A percentile compares a stretch with the other conserved stretches of the same genome.
phyloP scores from a whole-genome alignment of 129 eudicot species.

The Tanacetum coccineum region DNA sequence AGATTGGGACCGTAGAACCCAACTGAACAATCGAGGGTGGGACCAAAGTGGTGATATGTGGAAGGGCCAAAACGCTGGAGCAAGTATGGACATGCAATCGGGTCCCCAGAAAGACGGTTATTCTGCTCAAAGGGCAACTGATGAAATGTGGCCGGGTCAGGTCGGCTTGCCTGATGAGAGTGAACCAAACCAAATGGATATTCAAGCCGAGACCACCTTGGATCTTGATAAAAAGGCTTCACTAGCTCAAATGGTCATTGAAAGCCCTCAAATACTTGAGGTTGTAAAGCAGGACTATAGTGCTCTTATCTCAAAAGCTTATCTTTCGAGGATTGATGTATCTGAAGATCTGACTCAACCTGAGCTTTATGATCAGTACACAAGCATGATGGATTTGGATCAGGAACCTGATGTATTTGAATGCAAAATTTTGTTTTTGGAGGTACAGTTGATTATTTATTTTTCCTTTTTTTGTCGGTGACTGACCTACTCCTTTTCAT shows the following conservation, averaged over 20 bases:
- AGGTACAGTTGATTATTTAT: too few relatives aligned
- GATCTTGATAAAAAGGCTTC: slow-evolving; percentile 29
- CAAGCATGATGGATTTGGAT: too few relatives aligned
- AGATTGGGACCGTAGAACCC: slow-evolving; percentile 65
- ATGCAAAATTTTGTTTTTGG: too few relatives aligned
- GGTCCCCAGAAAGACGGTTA: slow-evolving; percentile 44
- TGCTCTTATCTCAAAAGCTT: slow-evolving; percentile 35
- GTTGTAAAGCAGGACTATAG: slow-evolving; percentile 38
- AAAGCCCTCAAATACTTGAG: slow-evolving; percentile 28
- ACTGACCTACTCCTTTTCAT: too few relatives aligned
- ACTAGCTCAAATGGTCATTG: slow-evolving; percentile 32
- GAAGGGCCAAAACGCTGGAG: slow-evolving; percentile 53
- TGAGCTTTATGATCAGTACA: too few relatives aligned
- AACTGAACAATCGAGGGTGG: slow-evolving; percentile 53
- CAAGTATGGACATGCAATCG: slow-evolving; percentile 39
- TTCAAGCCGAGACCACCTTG: slow-evolving; percentile 31
- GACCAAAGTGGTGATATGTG: slow-evolving; percentile 62
- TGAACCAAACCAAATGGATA: slow-evolving; percentile 39
- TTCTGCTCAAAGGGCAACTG: slow-evolving; percentile 30
- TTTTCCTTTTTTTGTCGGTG: too few relatives aligned
- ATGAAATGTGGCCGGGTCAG: slow-evolving; percentile 44
- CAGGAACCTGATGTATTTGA: too few relatives aligned
- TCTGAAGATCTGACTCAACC: slow-evolving; percentile 72
- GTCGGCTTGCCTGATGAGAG: slow-evolving; percentile 35
- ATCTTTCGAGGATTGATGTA: slow-evolving; percentile 76